Evolutionary conservation across 2,329 filamentous ascomycete genomes (phyloP).

Genomic region (Moelleriella libera): DNA sequence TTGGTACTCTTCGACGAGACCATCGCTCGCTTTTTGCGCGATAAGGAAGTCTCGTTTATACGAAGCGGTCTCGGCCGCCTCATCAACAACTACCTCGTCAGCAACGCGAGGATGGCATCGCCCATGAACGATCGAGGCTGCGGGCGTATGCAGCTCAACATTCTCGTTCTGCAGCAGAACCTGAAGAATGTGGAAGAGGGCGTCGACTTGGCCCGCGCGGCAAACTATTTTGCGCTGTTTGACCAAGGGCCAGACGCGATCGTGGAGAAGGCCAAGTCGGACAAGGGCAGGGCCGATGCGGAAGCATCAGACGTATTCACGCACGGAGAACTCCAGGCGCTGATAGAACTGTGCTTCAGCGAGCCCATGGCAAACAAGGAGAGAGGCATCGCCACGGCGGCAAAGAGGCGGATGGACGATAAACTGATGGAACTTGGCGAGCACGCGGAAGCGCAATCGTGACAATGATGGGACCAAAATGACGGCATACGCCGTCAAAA

Average conservation of each 20-base stretch:
- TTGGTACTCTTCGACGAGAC: slow-evolving; percentile 83
- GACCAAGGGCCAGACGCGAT: slow-evolving; percentile 50
- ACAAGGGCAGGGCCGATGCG: slow-evolving; percentile 18
- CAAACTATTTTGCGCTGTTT: slow-evolving; percentile 58
- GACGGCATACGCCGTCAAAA: neutral
- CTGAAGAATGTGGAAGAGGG: slow-evolving; percentile 79
- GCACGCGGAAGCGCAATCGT: slow-evolving; percentile 48
- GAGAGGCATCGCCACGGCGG: slow-evolving; percentile 51
- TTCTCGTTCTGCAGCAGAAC: slow-evolving; percentile 90
- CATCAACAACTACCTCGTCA: slow-evolving; percentile 66
- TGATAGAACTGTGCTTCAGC: slow-evolving; percentile 55
- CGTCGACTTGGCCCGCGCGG: slow-evolving; percentile 48
- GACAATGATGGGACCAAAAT: neutral
- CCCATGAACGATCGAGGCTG: slow-evolving; percentile 77
- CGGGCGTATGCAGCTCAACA: slow-evolving; percentile 83
- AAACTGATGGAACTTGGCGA: slow-evolving; percentile 57
- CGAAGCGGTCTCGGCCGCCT: slow-evolving; percentile 63
- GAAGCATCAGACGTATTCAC: slow-evolving; percentile 32
- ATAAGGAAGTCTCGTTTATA: slow-evolving; percentile 60
- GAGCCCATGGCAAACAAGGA: slow-evolving; percentile 52
- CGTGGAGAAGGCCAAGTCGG: slow-evolving; percentile 44
- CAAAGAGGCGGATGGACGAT: slow-evolving; percentile 56
- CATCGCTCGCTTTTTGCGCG: slow-evolving; percentile 56
- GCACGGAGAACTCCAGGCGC: slow-evolving; percentile 51
- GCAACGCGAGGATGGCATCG: slow-evolving; percentile 54